phyloP scores from a whole-genome alignment of 2,329 filamentous ascomycete genomes.

The Pleoardoris graminearum region DNA sequence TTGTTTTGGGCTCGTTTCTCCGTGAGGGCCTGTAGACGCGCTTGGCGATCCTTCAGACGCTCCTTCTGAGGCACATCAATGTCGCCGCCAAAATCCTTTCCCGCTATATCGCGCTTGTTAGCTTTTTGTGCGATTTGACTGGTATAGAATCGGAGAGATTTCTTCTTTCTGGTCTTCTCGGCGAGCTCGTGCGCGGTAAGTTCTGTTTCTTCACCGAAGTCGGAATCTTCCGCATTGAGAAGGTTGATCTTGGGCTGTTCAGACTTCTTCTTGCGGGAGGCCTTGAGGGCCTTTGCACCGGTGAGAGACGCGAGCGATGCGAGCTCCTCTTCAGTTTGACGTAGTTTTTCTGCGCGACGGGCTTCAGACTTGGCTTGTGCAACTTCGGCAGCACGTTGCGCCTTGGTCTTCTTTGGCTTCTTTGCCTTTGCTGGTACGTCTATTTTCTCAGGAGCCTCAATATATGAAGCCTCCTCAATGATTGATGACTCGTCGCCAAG shows the following conservation, averaged over 20 bases:
- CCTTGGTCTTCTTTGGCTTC: constrained; percentile 52
- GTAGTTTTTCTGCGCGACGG: constrained; percentile 57
- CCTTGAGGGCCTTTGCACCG: constrained; percentile 53
- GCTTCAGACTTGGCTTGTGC: constrained; percentile 59
- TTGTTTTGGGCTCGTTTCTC: constrained; percentile 74
- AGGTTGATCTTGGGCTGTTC: constrained; percentile 37
- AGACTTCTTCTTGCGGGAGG: constrained; percentile 45
- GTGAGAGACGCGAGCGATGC: constrained; percentile 70
- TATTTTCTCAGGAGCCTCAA: constrained; percentile 33
- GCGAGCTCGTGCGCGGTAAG: constrained; percentile 78
- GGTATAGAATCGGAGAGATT: constrained; percentile 94
- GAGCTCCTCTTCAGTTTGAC: constrained; percentile 69
- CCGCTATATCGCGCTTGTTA: constrained; percentile 76
- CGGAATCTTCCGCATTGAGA: constrained; percentile 68
- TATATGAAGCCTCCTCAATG: constrained; percentile 38
- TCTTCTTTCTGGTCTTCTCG: constrained; percentile 87
- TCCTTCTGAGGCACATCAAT: constrained; percentile 86
- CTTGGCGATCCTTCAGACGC: constrained; percentile 81
- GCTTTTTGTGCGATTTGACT: constrained; percentile 95
- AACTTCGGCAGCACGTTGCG: constrained; percentile 55
- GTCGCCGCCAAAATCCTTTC: constrained; percentile 76
- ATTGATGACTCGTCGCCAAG: constrained; percentile 41
- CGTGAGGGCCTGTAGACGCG: constrained; percentile 84
- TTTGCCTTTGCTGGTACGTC: constrained; percentile 33
- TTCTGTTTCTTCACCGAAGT: constrained; percentile 87